These are phyloP conservation scores for Raphanus sativus DNA, from an alignment of 345 rosid species.

Conservation along the genomic window DNA sequence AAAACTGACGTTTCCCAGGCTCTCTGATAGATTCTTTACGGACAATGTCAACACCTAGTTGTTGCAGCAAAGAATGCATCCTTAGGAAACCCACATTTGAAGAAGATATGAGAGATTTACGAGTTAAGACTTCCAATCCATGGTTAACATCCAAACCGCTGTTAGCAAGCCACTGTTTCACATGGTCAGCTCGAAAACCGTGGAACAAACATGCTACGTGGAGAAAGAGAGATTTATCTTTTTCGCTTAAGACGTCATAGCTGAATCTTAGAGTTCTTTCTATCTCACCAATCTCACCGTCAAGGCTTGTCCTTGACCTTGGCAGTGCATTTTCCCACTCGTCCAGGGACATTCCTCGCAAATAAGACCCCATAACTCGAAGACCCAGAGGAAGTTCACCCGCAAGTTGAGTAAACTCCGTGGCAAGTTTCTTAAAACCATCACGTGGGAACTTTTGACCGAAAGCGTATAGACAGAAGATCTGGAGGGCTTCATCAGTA, in stretches of 20 bases:
- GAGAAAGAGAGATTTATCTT: neutral
- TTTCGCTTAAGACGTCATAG: neutral
- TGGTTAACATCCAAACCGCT: neutral
- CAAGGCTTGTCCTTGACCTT: neutral
- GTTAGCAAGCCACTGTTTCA: neutral
- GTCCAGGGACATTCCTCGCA: neutral
- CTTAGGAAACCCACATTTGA: neutral
- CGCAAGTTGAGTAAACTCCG: neutral
- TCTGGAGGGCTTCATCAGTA: neutral
- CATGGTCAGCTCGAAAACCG: neutral
- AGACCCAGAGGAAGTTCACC: neutral
- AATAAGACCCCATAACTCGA: neutral
- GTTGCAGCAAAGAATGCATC: neutral
- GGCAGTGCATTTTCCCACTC: neutral
- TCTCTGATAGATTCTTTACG: neutral
- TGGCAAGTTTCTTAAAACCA: neutral
- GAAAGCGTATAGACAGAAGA: neutral
- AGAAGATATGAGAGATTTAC: neutral
- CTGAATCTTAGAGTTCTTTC: neutral
- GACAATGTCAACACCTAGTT: neutral
- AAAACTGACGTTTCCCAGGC: neutral
- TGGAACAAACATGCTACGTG: neutral
- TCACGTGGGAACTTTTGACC: neutral
- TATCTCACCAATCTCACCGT: neutral
- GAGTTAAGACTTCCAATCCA: neutral